phyloP scores from a whole-genome alignment of 1,284 basidiomycete genomes.

The Leccinum holopus region DNA sequence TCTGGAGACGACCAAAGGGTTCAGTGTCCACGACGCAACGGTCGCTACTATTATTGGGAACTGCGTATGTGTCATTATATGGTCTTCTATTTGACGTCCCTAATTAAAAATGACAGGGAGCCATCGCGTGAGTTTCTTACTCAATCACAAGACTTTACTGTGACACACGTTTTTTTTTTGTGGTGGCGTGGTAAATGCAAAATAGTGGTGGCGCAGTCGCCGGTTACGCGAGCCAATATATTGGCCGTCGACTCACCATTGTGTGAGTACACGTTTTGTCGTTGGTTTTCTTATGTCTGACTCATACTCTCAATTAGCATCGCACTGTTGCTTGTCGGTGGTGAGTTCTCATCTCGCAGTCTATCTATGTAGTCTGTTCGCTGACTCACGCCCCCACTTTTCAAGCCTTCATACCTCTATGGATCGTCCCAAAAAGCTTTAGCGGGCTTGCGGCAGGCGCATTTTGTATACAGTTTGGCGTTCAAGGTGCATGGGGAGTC shows the following conservation, averaged over 20 bases:
- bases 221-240: conserved; percentile 79
- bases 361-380: neutral
- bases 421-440: conserved; percentile 79
- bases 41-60: conserved; percentile 92
- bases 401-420: conserved; percentile 73
- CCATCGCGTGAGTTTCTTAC: conserved; percentile 53
- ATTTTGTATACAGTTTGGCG: conserved; percentile 83
- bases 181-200: conserved; percentile 7
- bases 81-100: neutral
- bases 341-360: conserved; percentile 12
- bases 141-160: neutral
- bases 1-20: conserved; percentile 60
- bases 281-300: neutral
- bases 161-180: neutral
- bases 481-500: conserved; percentile 83
- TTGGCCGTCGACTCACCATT: conserved; percentile 87
- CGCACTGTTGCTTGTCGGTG: conserved; percentile 55
- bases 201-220: conserved; percentile 72
- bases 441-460: conserved; percentile 71
- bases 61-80: conserved; percentile 50
- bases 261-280: conserved; percentile 43
- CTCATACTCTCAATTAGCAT: conserved; percentile 37
- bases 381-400: neutral
- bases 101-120: conserved; percentile 54
- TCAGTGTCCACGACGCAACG: conserved; percentile 61